These are phyloP conservation scores for Myotisia sp. DNA, from an alignment of 2,329 filamentous ascomycete genomes.

Conservation along the genomic window DNA sequence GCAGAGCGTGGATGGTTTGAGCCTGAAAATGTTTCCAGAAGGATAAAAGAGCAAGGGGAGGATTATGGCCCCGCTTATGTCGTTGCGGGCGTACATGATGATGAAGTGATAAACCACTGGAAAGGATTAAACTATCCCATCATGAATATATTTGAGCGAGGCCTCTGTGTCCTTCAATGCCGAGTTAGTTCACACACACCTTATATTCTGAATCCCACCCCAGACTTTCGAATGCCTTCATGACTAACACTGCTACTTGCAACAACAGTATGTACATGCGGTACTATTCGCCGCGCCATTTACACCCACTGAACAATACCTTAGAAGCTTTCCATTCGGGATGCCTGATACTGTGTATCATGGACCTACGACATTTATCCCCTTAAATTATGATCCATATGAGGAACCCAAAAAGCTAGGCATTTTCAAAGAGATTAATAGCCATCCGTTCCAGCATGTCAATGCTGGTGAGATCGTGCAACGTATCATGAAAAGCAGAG, in stretches of 20 bases:
- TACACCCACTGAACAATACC: conserved; percentile 63
- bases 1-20: conserved; percentile 59
- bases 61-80: conserved; percentile 76
- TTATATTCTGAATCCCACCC: conserved; percentile 6
- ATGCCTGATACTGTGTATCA: conserved; percentile 77
- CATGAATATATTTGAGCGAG: conserved; percentile 97
- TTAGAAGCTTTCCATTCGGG: conserved; percentile 59
- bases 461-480: conserved; percentile 88
- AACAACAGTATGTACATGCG: conserved; percentile 68
- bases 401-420: conserved; percentile 63
- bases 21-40: conserved; percentile 47
- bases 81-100: conserved; percentile 87
- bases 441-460: conserved; percentile 69
- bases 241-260: conserved; percentile 8
- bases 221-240: neutral
- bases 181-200: conserved; percentile 42
- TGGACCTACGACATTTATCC: conserved; percentile 87
- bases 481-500: conserved; percentile 73
- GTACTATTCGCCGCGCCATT: conserved; percentile 86
- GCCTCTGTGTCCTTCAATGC: conserved; percentile 89
- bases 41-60: conserved; percentile 47
- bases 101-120: conserved; percentile 88
- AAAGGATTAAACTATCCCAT: conserved; percentile 98
- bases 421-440: conserved; percentile 65
- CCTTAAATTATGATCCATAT: conserved; percentile 63